A percentile compares a stretch with the other conserved stretches of the same genome.
These are phyloP conservation scores for Mycosarcoma mackinlayi DNA, from an alignment of 1,284 basidiomycete species.

Conservation along the genomic window DNA sequence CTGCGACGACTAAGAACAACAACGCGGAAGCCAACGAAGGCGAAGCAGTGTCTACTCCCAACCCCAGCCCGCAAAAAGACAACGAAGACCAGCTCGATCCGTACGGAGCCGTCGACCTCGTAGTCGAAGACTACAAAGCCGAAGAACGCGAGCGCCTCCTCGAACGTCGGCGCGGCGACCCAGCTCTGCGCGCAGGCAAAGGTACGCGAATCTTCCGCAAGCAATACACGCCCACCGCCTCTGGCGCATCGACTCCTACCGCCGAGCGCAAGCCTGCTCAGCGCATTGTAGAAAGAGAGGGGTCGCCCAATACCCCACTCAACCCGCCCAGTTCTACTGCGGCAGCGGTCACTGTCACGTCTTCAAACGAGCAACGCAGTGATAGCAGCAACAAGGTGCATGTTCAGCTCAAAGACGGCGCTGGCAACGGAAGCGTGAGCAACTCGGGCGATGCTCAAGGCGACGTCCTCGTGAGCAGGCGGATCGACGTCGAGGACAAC, in stretches of 20 bases:
- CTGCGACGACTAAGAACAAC: background rate
- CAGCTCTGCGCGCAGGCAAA: slow-evolving; percentile 53
- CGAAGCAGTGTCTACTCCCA: background rate
- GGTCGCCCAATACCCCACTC: slow-evolving; percentile 22
- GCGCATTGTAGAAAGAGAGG: slow-evolving; percentile 5
- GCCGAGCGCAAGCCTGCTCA: slow-evolving; percentile 3
- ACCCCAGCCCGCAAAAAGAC: background rate
- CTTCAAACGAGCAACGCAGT: background rate
- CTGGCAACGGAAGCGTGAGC: background rate
- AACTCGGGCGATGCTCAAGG: slow-evolving; percentile 3
- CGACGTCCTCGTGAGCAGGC: slow-evolving; percentile 17
- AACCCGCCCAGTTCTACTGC: slow-evolving; percentile 28
- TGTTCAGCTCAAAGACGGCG: slow-evolving; percentile 15
- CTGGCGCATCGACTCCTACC: slow-evolving; percentile 16
- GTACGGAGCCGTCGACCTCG: slow-evolving; percentile 56
- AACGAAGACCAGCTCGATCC: slow-evolving; percentile 12
- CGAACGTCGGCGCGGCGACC: slow-evolving; percentile 56
- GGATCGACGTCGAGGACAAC: slow-evolving; percentile 34
- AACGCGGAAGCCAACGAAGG: background rate
- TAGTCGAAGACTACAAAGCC: slow-evolving; percentile 55
- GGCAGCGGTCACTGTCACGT: slow-evolving; percentile 16
- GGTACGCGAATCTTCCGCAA: slow-evolving; percentile 54
- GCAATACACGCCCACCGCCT: slow-evolving; percentile 42
- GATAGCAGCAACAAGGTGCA: slow-evolving; percentile 1
- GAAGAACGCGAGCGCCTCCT: slow-evolving; percentile 56